Percentiles rank a stretch among this genome's conserved stretches.
Evolutionary conservation across 768 basidiomycete species (phyloP).

Genomic region (Auricularia sp.): DNA sequence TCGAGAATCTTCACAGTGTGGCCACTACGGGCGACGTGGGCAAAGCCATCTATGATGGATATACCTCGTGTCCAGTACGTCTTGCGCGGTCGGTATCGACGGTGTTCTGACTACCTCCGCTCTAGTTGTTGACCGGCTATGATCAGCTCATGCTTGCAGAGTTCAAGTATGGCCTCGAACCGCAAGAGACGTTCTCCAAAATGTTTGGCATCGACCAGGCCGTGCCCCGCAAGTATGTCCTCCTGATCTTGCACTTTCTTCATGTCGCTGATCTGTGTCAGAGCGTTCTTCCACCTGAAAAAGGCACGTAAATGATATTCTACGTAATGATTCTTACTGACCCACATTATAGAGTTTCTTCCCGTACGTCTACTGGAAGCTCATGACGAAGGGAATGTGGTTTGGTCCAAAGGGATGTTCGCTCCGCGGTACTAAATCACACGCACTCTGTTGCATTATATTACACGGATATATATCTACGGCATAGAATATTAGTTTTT

Average conservation of each 20-base stretch:
- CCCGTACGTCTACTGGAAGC: constrained; percentile 70
- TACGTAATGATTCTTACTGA: not conserved
- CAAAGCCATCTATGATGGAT: constrained; percentile 73
- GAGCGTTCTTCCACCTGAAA: constrained; percentile 80
- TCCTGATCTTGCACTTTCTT: not conserved
- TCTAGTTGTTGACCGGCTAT: constrained; percentile 21
- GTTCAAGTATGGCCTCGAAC: constrained; percentile 85
- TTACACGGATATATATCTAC: not conserved
- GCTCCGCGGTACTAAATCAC: constrained; percentile 27
- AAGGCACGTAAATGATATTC: constrained; percentile 36
- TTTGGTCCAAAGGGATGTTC: constrained; percentile 33
- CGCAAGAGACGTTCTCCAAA: constrained; percentile 73
- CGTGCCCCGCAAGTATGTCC: constrained; percentile 57
- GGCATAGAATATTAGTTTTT: not conserved
- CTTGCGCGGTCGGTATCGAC: constrained; percentile 24
- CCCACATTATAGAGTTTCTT: constrained; percentile 41
- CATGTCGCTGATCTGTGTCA: constrained; percentile 16
- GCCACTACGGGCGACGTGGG: constrained; percentile 64
- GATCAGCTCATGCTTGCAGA: constrained; percentile 64
- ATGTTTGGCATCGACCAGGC: constrained; percentile 59
- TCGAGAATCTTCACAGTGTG: constrained; percentile 75
- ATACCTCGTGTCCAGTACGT: constrained; percentile 78
- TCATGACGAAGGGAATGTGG: constrained; percentile 45
- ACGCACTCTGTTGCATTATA: no score
- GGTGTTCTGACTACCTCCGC: constrained; percentile 18